Evolutionary conservation across 805 yeast genomes (phyloP), one percentile per base, ranked within the genome.

Genomic region (Kuraishia cidri): DNA sequence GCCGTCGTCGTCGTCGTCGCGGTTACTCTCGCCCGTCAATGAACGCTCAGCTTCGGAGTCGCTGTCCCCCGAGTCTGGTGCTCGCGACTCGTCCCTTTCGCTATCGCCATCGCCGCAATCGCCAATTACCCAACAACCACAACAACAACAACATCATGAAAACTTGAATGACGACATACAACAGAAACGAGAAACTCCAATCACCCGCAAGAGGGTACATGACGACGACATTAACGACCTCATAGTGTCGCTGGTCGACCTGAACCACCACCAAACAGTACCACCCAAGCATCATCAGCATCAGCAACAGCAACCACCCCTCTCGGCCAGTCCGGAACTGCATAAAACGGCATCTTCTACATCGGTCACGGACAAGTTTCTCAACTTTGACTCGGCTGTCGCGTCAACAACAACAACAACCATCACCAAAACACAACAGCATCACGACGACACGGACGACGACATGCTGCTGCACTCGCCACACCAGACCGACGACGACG

Each of bases 191-290:
- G n/a, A n/a, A n/a, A n/a, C n/a, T n/a, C 24, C 24, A 6, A 5
- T 8, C 16, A 27, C 39, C 10, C 43, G 44, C 27, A 52, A 50
- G 33, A 41, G 59, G 39, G 31, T 43, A 18, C 57, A 54, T 29
- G 62, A 54, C 37, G 54, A 53, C 28, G 62, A 56, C 31, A 54
- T 56, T 16, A 55, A 56, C 37, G 58, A 56, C 41, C 44, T 56
- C 19, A 54, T 56, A 24, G 46, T 53, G 17, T 56, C 62, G 6
- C 36, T 56, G 33, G 44, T 56, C 9, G 62, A 56, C 38, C 42
- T 56, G 24, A 54, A 44, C 29, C 58, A 52, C 34, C 12, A 17
- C 5, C 11, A 17, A n/a, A 4, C 30, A 7, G 11, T 8, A 4
- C 17, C 15, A 16, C 29, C 29, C 17, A 8, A 9, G 20, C 27